Evolutionary conservation across 441 rosid species (phyloP).

Genomic region (Pelargonium australe): DNA sequence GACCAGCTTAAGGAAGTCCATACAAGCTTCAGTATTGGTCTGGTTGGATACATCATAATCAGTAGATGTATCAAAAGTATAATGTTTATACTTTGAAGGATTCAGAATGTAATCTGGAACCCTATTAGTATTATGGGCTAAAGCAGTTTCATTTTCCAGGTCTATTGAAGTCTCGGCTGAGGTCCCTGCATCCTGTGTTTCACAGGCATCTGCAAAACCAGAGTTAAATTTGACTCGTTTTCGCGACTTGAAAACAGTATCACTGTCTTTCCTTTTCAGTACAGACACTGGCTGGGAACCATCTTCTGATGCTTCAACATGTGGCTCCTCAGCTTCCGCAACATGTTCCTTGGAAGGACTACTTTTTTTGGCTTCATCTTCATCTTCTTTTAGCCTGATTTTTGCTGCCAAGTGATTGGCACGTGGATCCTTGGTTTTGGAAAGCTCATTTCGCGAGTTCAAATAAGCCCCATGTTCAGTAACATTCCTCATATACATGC

Average conservation of each 20-base stretch:
- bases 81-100: constrained; percentile 36
- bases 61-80: constrained; percentile 33
- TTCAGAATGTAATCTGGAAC: constrained; percentile 42
- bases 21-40: constrained; percentile 17
- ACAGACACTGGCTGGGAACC: constrained; percentile 29
- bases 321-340: constrained; percentile 16
- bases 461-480: constrained; percentile 21
- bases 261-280: constrained; percentile 36
- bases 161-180: constrained; percentile 20
- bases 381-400: constrained; percentile 43
- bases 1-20: constrained; percentile 25
- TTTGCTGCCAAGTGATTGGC: constrained; percentile 41
- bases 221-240: constrained; percentile 44
- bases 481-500: constrained; percentile 29
- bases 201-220: constrained; percentile 18
- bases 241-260: constrained; percentile 26
- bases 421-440: constrained; percentile 30
- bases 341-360: constrained; percentile 13
- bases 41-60: constrained; percentile 27
- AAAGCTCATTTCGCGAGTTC: constrained; percentile 23
- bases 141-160: constrained; percentile 17
- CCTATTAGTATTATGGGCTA: constrained; percentile 13
- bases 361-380: constrained; percentile 23
- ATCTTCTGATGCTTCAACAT: constrained; percentile 18
- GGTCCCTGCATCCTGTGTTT: background rate